Evolutionary conservation across 2,329 filamentous ascomycete genomes (phyloP).

Genomic region (Capronia americana): DNA sequence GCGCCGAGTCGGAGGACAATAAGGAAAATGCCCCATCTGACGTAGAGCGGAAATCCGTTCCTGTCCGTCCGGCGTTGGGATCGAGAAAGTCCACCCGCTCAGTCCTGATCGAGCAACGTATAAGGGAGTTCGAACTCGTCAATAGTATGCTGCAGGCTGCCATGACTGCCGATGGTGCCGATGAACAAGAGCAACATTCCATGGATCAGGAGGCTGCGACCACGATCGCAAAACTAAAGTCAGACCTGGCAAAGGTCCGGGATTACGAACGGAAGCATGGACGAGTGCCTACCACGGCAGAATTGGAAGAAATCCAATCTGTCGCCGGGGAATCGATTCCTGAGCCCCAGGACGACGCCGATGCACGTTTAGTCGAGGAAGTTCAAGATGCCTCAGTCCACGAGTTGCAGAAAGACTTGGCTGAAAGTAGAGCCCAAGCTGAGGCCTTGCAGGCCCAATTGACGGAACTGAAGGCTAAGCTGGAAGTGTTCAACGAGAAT

Average conservation of each 20-base stretch:
- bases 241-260: conserved; percentile 38
- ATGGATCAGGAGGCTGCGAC: conserved; percentile 38
- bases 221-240: conserved; percentile 40
- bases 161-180: conserved; percentile 42
- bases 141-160: conserved; percentile 42
- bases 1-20: conserved; percentile 42
- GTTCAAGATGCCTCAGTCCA: background rate
- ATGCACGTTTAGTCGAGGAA: conserved; percentile 3
- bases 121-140: conserved; percentile 43
- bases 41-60: conserved; percentile 11
- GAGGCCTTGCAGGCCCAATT: conserved; percentile 40
- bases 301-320: conserved; percentile 34
- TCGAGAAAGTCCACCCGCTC: conserved; percentile 41
- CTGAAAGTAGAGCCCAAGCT: conserved; percentile 30
- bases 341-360: conserved; percentile 11
- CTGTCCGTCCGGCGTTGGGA: conserved; percentile 35
- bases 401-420: conserved; percentile 24
- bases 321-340: conserved; percentile 14
- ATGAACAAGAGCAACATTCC: conserved; percentile 39
- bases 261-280: conserved; percentile 37
- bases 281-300: conserved; percentile 35
- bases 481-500: conserved; percentile 47
- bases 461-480: conserved; percentile 47
- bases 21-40: conserved; percentile 29
- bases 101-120: conserved; percentile 41